Evolutionary conservation across 148 eudicot genomes (phyloP).

Genomic region (Cornus controversa): DNA sequence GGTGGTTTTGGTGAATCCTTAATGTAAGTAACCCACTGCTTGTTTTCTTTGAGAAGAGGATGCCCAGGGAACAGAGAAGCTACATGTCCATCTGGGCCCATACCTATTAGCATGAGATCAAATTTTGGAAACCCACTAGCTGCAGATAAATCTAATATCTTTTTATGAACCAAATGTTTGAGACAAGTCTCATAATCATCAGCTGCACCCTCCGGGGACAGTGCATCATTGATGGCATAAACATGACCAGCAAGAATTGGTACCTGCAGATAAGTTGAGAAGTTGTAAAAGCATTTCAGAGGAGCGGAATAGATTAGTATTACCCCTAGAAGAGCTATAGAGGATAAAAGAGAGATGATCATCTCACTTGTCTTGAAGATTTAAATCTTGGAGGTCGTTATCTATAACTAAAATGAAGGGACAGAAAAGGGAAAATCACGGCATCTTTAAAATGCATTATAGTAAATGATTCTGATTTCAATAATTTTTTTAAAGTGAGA

Average conservation of each 20-base stretch:
- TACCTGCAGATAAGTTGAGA: conserved; percentile 3
- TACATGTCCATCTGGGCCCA: conserved; percentile 26
- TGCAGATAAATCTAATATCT: not conserved
- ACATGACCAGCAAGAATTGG: conserved; percentile 2
- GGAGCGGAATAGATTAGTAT: too few relatives aligned
- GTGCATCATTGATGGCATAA: not conserved
- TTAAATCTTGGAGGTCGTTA: not conserved
- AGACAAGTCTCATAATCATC: not conserved
- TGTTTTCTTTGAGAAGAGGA: conserved; percentile 9
- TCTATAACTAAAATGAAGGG: not conserved
- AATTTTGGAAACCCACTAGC: conserved; percentile 15
- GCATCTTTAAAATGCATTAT: not conserved
- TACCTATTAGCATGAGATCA: conserved; percentile 24
- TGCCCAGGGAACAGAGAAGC: conserved; percentile 27
- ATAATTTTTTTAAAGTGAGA: not conserved
- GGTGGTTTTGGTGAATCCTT: conserved; percentile 31
- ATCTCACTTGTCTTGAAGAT: not conserved
- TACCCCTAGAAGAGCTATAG: too few relatives aligned
- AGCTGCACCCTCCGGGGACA: not conserved
- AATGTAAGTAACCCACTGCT: conserved; percentile 25
- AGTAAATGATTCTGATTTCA: not conserved
- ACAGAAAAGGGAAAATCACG: not conserved
- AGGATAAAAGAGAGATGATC: not conserved
- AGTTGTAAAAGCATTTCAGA: not conserved
- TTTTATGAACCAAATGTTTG: not conserved